Conservation (phyloP, 169 alveolate species). For the Perkinsus olseni region DNA sequence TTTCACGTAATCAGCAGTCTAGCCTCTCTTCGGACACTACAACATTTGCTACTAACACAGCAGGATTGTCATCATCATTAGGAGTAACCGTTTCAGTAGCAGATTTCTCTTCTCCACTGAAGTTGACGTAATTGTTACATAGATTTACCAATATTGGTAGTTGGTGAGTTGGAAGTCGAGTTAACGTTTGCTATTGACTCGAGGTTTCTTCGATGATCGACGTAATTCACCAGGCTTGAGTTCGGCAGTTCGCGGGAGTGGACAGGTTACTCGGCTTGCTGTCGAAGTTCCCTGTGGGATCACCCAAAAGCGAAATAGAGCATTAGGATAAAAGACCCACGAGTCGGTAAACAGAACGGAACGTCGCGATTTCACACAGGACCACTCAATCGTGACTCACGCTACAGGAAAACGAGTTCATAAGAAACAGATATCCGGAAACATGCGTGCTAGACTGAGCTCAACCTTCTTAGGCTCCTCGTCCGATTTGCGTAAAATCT, state of each 20-base stretch:
- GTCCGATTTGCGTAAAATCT: background rate
- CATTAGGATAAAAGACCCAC: too few species aligned
- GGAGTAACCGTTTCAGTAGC: background rate
- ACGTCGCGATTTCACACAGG: too few species aligned
- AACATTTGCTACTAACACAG: background rate
- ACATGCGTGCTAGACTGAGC: background rate
- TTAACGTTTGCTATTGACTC: background rate
- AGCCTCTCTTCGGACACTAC: background rate
- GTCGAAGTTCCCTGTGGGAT: too few species aligned
- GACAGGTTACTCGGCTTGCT: too few species aligned
- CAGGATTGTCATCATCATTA: background rate
- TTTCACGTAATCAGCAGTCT: background rate
- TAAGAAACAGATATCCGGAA: background rate
- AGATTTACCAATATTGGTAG: background rate
- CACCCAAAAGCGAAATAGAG: too few species aligned
- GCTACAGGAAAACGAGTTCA: too few species aligned
- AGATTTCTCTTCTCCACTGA: background rate
- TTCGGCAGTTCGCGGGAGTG: background rate
- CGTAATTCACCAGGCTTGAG: background rate
- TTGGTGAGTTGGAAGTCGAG: background rate
- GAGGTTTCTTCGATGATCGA: background rate
- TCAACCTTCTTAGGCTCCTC: background rate
- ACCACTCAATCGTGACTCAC: too few species aligned
- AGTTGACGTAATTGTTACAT: too few species aligned
- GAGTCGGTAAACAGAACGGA: too few species aligned